A percentile compares a stretch with the other conserved stretches of the same genome.
phyloP scores from a whole-genome alignment of 73 alveolate genomes.

The Uronychia setigera region DNA sequence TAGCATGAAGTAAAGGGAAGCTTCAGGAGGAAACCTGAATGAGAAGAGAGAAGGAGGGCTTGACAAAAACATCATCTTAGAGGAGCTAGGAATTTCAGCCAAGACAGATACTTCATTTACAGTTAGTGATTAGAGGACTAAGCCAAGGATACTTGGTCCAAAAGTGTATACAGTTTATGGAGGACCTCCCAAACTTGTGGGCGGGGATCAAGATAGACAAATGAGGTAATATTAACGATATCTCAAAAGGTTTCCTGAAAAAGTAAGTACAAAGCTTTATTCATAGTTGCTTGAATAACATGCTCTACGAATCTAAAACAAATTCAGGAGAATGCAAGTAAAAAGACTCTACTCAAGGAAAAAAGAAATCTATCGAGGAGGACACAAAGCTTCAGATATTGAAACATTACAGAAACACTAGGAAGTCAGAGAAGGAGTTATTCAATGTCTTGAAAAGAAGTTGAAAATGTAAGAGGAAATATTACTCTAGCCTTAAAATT shows the following conservation, averaged over 20 bases:
- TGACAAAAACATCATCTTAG: not conserved
- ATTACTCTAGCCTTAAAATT: not conserved
- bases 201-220: not conserved
- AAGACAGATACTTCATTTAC: not conserved
- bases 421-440: not conserved
- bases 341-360: not conserved
- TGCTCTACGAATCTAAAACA: not conserved
- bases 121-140: not conserved
- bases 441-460: not conserved
- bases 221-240: not conserved
- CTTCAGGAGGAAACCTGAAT: too few species aligned
- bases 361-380: not conserved
- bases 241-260: not conserved
- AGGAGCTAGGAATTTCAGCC: too few species aligned
- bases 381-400: not conserved
- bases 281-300: not conserved
- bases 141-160: not conserved
- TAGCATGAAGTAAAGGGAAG: too few species aligned
- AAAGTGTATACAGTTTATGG: not conserved
- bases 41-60: too few species aligned
- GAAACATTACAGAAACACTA: not conserved
- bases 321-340: not conserved
- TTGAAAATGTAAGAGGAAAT: not conserved
- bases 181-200: slow-evolving; percentile 1
- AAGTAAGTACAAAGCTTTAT: not conserved